These are phyloP conservation scores for Lindgomyces ingoldianus DNA, from an alignment of 495 filamentous ascomycete species.

Conservation along the genomic window DNA sequence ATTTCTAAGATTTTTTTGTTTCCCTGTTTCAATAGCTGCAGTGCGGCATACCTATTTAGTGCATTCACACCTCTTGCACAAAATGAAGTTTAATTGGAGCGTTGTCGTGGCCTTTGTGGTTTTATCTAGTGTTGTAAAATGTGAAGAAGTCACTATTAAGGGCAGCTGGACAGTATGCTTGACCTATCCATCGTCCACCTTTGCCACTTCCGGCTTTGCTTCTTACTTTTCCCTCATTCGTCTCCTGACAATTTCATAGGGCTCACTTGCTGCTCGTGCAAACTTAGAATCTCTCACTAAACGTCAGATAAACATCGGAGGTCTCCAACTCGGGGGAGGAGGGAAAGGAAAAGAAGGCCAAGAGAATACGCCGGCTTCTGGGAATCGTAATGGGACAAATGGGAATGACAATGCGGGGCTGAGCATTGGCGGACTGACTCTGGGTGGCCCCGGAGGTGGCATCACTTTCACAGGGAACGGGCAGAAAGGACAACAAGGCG, in stretches of 20 bases:
- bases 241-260: constrained; percentile 2
- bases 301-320: constrained; percentile 20
- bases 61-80: neutral
- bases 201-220: neutral
- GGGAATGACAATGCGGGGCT: constrained; percentile 9
- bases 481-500: neutral
- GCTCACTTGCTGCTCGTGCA: constrained; percentile 19
- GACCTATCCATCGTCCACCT: neutral
- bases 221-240: neutral
- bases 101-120: constrained; percentile 14
- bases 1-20: constrained; percentile 8
- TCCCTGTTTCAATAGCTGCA: constrained; percentile 2
- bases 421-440: constrained; percentile 25
- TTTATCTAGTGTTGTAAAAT: constrained; percentile 8
- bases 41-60: constrained; percentile 19
- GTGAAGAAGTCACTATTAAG: neutral
- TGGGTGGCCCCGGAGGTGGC: constrained; percentile 23
- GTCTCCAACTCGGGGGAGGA: constrained; percentile 6
- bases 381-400: neutral
- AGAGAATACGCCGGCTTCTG: neutral
- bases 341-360: neutral
- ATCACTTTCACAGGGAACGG: constrained; percentile 4
- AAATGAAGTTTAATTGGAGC: constrained; percentile 14
- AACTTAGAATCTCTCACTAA: constrained; percentile 11
- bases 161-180: constrained; percentile 15